Percentiles rank a stretch among this genome's conserved stretches.
Conservation (phyloP, 768 basidiomycete species). For the Fomitopsis serialis region DNA sequence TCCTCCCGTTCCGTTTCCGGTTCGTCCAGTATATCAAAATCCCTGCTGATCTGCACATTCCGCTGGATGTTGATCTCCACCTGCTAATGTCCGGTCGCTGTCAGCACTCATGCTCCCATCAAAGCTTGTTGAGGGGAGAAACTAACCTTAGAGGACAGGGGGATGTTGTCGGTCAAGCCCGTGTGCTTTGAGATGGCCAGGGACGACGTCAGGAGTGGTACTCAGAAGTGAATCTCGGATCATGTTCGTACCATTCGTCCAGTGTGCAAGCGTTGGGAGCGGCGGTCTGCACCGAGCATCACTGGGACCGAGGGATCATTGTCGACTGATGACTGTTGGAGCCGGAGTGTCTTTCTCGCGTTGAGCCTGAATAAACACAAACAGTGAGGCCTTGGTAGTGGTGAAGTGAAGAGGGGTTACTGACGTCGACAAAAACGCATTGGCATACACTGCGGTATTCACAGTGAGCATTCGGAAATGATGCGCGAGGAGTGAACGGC, state of each 20-base stretch:
- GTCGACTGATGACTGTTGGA: constrained; percentile 3
- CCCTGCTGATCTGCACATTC: background rate
- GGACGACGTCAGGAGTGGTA: background rate
- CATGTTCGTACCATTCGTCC: background rate
- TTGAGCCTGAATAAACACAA: constrained; percentile 5
- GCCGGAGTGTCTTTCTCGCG: constrained; percentile 2
- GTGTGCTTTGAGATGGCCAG: background rate
- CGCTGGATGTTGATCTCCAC: constrained; percentile 1
- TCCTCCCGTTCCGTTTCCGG: background rate
- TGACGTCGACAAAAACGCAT: constrained; percentile 13
- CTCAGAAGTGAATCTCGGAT: background rate
- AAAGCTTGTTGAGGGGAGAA: background rate
- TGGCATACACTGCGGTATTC: constrained; percentile 9
- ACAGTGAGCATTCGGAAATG: background rate
- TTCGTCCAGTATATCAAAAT: background rate
- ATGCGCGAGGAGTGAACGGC: too few species aligned
- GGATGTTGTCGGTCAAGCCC: background rate
- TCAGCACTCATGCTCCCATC: background rate
- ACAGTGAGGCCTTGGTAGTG: background rate
- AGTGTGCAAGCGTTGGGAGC: too few species aligned
- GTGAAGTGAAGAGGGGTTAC: background rate
- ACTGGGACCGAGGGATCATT: background rate
- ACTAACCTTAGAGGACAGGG: background rate
- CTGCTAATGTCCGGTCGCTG: background rate
- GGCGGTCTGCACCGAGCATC: background rate